Percentiles rank a stretch among this genome's conserved stretches.
Conservation (phyloP, 257 asterid genomes). For the Asclepias syriaca region DNA sequence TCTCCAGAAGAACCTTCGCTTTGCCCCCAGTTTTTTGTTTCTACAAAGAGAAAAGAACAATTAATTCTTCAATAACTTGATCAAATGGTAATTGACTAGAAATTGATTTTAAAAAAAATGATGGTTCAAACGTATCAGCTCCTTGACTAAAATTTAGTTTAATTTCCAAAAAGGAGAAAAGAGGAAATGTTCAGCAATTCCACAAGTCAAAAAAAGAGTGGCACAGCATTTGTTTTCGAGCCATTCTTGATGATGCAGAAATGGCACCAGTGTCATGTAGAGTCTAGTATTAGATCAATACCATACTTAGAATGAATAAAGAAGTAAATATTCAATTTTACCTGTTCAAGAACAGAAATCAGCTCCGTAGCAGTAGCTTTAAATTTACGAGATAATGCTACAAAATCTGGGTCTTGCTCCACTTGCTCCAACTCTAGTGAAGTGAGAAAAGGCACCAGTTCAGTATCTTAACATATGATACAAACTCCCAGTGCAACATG, state of each 20-base stretch:
- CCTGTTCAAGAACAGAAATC: constrained; percentile 96
- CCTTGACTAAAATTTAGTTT: background rate
- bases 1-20: constrained; percentile 92
- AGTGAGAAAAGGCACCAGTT: constrained; percentile 26
- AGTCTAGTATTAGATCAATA: background rate
- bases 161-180: background rate
- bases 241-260: background rate
- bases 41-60: constrained; percentile 33
- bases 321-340: constrained; percentile 22
- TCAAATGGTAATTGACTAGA: background rate
- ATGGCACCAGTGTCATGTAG: background rate
- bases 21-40: constrained; percentile 95
- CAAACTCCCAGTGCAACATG: background rate
- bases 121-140: background rate
- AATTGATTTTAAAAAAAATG: constrained; percentile 1
- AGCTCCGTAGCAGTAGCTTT: constrained; percentile 94
- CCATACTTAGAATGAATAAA: background rate
- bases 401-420: constrained; percentile 92
- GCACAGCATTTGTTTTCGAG: background rate
- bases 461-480: constrained; percentile 9
- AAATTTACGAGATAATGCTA: constrained; percentile 86
- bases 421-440: constrained; percentile 85
- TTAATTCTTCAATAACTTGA: background rate
- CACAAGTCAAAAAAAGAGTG: background rate
- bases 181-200: background rate